A percentile compares a stretch with the other conserved stretches of the same genome.
Evolutionary conservation across 73 alveolate genomes (phyloP).

Genomic region (Paramecium biaurelia): DNA sequence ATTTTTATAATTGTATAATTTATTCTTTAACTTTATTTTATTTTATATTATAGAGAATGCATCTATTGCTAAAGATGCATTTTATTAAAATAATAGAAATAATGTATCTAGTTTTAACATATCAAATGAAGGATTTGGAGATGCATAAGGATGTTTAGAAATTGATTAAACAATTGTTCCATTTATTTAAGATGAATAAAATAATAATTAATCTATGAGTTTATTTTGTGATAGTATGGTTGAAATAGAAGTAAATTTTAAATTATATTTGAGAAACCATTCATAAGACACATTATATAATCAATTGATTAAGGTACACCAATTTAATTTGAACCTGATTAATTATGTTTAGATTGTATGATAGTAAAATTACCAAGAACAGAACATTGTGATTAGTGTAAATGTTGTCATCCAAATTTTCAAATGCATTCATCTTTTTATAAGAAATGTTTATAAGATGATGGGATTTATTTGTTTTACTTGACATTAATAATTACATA

Average conservation of each 20-base stretch:
- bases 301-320: neutral
- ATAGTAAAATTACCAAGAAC: neutral
- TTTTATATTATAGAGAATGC: neutral
- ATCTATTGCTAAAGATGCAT: neutral
- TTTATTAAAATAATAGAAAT: neutral
- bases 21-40: neutral
- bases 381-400: neutral
- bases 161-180: neutral
- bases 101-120: neutral
- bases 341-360: slow-evolving; percentile 9
- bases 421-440: neutral
- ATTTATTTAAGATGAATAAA: neutral
- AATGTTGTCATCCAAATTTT: neutral
- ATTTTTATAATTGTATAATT: neutral
- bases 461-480: neutral
- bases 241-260: neutral
- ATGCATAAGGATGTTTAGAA: neutral
- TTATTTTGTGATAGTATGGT: neutral
- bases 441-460: neutral
- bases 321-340: neutral
- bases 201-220: neutral
- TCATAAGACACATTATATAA: neutral
- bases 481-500: neutral
- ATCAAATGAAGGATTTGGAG: neutral
- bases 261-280: neutral